Conservation (phyloP, 495 filamentous ascomycete species). For the Echria macrotheca region DNA sequence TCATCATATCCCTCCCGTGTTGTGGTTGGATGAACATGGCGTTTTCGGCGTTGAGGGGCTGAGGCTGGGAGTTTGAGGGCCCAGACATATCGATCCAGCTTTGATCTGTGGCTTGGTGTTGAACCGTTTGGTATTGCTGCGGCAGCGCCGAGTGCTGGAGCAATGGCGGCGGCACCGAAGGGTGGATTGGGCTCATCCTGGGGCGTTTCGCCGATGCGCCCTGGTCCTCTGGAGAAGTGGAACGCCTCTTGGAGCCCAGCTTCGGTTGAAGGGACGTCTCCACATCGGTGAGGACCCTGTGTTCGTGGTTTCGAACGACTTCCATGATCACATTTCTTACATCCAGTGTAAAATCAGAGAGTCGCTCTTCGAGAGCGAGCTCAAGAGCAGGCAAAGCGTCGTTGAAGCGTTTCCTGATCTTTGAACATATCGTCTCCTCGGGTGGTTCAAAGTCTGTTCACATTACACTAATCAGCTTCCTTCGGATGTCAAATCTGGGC, state of each 20-base stretch:
- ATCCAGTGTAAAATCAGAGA: not conserved
- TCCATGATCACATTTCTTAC: not conserved
- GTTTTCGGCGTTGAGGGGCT: not conserved
- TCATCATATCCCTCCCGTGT: too few relatives aligned
- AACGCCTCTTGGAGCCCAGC: not conserved
- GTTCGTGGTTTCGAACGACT: not conserved
- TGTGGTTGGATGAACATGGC: not conserved
- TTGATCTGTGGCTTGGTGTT: not conserved
- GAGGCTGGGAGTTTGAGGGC: not conserved
- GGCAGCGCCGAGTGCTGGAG: too few relatives aligned
- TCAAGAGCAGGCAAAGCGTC: not conserved
- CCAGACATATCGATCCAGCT: not conserved
- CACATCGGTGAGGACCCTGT: not conserved
- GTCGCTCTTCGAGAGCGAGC: too few relatives aligned
- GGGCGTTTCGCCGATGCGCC: too few relatives aligned
- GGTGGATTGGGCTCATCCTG: too few relatives aligned
- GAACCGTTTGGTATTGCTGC: not conserved
- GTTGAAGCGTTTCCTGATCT: not conserved
- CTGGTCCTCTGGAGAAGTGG: too few relatives aligned
- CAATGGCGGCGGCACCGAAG: too few relatives aligned
- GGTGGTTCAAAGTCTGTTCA: constrained; percentile 5
- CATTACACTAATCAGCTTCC: not conserved
- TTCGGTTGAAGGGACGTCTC: not conserved
- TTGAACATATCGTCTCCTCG: not conserved
- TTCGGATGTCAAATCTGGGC: not conserved